Conservation (phyloP, 768 basidiomycete genomes). For the Lactarius pseudohatsudake region DNA sequence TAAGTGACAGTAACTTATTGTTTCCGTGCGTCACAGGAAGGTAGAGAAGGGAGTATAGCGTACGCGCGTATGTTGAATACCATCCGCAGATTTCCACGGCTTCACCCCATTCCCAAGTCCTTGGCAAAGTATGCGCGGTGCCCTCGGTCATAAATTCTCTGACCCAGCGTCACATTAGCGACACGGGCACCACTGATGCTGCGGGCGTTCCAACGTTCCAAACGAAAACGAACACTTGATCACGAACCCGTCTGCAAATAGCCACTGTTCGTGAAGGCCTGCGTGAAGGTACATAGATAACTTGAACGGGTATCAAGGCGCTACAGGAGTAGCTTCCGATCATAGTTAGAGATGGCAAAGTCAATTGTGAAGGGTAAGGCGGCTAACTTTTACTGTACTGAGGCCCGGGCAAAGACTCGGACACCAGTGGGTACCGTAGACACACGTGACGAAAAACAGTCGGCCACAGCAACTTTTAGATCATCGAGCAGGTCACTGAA, state of each 20-base stretch:
- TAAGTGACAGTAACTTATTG: not conserved
- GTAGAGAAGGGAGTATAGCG: not conserved
- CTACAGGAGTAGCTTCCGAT: not conserved
- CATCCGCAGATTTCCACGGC: not conserved
- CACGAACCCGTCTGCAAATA: not conserved
- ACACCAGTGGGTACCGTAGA: too few relatives aligned
- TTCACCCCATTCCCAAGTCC: not conserved
- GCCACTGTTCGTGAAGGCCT: too few relatives aligned
- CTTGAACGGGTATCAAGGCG: not conserved
- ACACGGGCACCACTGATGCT: not conserved
- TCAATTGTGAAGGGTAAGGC: not conserved
- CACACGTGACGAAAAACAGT: too few relatives aligned
- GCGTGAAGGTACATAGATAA: not conserved
- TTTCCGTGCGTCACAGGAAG: not conserved
- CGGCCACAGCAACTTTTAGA: too few relatives aligned
- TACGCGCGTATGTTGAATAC: not conserved
- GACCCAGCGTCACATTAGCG: not conserved
- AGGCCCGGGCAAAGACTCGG: too few relatives aligned
- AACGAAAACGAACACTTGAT: not conserved
- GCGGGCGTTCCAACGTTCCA: not conserved
- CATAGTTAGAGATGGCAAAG: not conserved
- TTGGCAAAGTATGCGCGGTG: not conserved
- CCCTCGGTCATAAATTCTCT: not conserved
- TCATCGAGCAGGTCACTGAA: too few relatives aligned
- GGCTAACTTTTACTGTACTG: too few relatives aligned